Base-by-base conservation (phyloP, 2,329 filamentous ascomycete species). In the Aureobasidium pullulans region DNA sequence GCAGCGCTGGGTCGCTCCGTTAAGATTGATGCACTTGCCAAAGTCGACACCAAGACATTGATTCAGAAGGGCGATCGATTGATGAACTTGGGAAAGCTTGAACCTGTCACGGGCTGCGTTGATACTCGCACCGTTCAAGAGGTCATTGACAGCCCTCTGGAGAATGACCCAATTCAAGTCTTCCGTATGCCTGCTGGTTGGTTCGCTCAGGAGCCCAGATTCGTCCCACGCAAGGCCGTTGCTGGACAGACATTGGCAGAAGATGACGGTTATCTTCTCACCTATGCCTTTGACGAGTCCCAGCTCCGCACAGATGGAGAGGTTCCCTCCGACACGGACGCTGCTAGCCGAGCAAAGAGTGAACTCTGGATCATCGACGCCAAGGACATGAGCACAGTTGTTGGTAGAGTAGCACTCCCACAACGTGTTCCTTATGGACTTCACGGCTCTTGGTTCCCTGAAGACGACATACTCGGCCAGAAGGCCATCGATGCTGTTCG, bases 361-460 rank as follows among this genome's bases (percentile, higher is more conserved):
- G 85, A 89, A 69, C 72, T 89, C 0, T 90, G 86, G 86, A 75
- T 89, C 13, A 77, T 89, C 32, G 80, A 89, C 65, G 86, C 85
- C 0, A 79, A 68, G 61, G 75, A 76, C 2, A 89, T 90, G 85
- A 75, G 68, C 28, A 76, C 82, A 3, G 74, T 89, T 0, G 76
- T 87, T 3, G 82, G 79, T 6, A 79, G 76, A 61, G 76, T 89
- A 3, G 70, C 72, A 19, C 71, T 90, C 36, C 85, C 85, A 2
- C 85, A 87, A 64, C 72, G 86, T 11, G 85, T 89, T 0, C 85
- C 86, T 0, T 89, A 89, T 65, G 86, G 86, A 0, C 70, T 89
- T 50, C 86, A 87, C 67, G 84, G 83, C 4, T 76, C 75, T 6
- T 87, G 84, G 82, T 85, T 86, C 58, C 71, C 75, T 0, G 77